Evolutionary conservation across 208 protist species (phyloP).

Genomic region (Leishmania amazonensis): DNA sequence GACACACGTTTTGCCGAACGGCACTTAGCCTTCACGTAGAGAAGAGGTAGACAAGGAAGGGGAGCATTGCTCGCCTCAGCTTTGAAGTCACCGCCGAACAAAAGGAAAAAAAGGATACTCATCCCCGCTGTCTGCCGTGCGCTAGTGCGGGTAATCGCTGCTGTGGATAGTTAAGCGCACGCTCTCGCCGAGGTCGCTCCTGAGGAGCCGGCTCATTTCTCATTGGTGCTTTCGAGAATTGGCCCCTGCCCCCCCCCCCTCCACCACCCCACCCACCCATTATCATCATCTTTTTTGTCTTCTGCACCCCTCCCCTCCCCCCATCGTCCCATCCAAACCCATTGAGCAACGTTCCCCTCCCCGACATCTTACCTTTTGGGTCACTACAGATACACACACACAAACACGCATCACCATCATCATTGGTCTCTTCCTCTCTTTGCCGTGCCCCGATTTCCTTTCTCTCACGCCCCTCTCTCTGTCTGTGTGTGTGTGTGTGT

Average conservation of each 20-base stretch:
- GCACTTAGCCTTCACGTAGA: neutral
- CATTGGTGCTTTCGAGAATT: neutral
- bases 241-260: neutral
- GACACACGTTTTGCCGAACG: neutral
- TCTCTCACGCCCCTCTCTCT: neutral
- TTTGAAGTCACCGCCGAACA: neutral
- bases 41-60: neutral
- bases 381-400: neutral
- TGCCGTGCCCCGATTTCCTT: too few relatives aligned
- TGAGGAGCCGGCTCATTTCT: neutral
- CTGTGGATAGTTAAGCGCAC: neutral
- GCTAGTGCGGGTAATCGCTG: neutral
- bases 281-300: neutral
- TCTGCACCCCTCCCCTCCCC: neutral
- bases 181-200: neutral
- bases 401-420: neutral
- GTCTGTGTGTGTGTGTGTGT: neutral
- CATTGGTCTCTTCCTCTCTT: neutral
- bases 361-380: neutral
- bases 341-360: neutral
- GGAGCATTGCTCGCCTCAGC: neutral
- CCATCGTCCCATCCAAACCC: neutral
- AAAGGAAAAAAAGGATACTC: neutral
- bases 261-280: too few relatives aligned
- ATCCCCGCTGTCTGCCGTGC: neutral